A percentile compares a stretch with the other conserved stretches of the same genome.
Conservation (phyloP, 2,329 filamentous ascomycete genomes). For the Diaporthe aspalathi region DNA sequence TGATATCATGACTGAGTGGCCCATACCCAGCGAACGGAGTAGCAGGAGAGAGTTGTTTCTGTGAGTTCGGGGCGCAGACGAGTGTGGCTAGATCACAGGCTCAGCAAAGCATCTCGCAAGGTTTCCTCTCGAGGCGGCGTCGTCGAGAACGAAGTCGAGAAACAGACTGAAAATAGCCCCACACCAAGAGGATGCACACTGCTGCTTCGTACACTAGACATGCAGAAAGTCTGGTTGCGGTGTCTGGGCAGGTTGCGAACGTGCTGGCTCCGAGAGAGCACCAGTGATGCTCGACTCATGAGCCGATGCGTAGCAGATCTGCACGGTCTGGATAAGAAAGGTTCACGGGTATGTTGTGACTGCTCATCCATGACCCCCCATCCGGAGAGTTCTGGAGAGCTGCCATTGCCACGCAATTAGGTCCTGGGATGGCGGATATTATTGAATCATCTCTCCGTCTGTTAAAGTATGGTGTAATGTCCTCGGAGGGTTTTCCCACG, state of each 20-base stretch:
- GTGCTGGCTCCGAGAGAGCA: neutral
- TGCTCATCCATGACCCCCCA: neutral
- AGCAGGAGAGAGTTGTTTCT: slow-evolving; percentile 26
- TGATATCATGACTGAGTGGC: neutral
- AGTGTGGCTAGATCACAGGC: slow-evolving; percentile 20
- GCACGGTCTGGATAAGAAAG: neutral
- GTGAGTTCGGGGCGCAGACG: slow-evolving; percentile 22
- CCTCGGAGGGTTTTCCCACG: slow-evolving; percentile 20
- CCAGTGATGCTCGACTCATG: slow-evolving; percentile 17
- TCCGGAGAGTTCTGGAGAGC: neutral
- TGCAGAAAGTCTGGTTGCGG: neutral
- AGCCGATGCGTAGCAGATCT: slow-evolving; percentile 4
- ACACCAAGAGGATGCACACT: neutral
- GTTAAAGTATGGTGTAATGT: neutral
- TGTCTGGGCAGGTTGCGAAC: neutral
- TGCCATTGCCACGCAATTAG: neutral
- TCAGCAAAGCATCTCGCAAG: slow-evolving; percentile 6
- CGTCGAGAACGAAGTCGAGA: slow-evolving; percentile 8
- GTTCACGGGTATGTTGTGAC: neutral
- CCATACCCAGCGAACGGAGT: neutral
- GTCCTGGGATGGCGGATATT: slow-evolving; percentile 24
- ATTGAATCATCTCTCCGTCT: neutral
- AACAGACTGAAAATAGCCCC: slow-evolving; percentile 21
- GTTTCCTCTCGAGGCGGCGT: slow-evolving; percentile 14
- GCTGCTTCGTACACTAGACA: neutral